Evolutionary conservation across 73 alveolate species (phyloP).

Genomic region (Diophrys sp.): DNA sequence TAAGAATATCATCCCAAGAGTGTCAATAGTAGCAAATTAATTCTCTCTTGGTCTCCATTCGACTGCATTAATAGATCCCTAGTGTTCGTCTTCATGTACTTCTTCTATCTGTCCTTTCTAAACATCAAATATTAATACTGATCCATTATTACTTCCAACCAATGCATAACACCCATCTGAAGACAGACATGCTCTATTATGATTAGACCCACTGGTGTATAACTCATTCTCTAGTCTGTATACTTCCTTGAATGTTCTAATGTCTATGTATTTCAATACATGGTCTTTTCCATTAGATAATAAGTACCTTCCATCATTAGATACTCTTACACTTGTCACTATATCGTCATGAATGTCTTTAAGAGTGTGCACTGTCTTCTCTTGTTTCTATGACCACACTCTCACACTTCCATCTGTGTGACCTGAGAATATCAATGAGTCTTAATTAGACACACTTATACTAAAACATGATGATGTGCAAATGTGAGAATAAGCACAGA

Average conservation of each 20-base stretch:
- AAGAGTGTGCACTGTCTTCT: slow-evolving; percentile 28
- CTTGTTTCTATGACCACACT: slow-evolving; percentile 36
- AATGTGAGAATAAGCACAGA: slow-evolving; percentile 39
- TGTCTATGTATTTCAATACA: slow-evolving; percentile 27
- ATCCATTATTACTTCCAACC: slow-evolving; percentile 49
- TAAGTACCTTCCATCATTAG: slow-evolving; percentile 41
- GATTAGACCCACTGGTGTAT: slow-evolving; percentile 34
- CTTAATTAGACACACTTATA: slow-evolving; percentile 32
- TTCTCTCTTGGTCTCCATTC: slow-evolving; percentile 62
- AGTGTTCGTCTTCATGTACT: slow-evolving; percentile 30
- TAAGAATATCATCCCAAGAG: slow-evolving; percentile 28
- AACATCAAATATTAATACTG: slow-evolving; percentile 28
- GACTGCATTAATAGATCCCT: slow-evolving; percentile 28
- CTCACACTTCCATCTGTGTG: slow-evolving; percentile 66
- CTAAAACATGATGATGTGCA: slow-evolving; percentile 60
- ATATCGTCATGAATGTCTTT: slow-evolving; percentile 42
- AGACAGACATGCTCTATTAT: slow-evolving; percentile 29
- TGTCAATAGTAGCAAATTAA: slow-evolving; percentile 49
- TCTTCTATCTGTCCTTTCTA: slow-evolving; percentile 31
- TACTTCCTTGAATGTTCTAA: slow-evolving; percentile 39
- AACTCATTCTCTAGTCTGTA: slow-evolving; percentile 38
- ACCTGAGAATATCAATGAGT: slow-evolving; percentile 39
- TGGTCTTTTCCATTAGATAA: slow-evolving; percentile 51
- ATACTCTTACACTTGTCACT: slow-evolving; percentile 31
- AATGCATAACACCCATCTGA: slow-evolving; percentile 36